phyloP scores from a whole-genome alignment of 768 basidiomycete genomes.

The Suillus subaureus region DNA sequence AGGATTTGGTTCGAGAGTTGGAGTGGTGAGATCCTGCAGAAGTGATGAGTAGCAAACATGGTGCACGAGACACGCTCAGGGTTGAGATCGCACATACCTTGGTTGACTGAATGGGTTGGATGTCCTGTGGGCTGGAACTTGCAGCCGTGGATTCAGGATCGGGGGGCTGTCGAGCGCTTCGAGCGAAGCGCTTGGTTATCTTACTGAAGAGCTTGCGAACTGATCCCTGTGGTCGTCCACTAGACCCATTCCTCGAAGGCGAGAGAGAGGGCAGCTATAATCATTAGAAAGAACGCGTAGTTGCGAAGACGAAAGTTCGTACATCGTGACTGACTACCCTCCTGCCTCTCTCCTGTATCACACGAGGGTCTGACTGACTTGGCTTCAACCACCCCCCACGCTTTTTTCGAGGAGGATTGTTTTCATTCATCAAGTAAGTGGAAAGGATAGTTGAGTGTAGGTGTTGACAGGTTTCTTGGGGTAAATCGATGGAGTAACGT shows the following conservation, averaged over 20 bases:
- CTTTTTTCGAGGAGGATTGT: no score
- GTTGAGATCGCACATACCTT: background rate
- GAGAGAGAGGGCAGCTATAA: background rate
- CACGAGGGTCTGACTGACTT: no score
- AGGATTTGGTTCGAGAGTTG: background rate
- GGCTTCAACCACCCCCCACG: no score
- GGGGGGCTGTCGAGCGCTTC: background rate
- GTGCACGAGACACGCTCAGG: background rate
- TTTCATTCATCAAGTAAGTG: no score
- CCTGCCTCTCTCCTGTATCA: background rate
- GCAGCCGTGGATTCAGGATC: background rate
- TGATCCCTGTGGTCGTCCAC: background rate
- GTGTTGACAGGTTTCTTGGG: background rate
- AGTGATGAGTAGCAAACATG: background rate
- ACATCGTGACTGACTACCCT: background rate
- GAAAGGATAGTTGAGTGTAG: no score
- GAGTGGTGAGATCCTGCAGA: background rate
- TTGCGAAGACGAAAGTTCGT: background rate
- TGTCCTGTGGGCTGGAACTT: background rate
- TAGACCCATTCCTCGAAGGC: background rate
- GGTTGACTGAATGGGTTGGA: no score
- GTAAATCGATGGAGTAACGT: no score
- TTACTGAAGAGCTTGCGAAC: background rate
- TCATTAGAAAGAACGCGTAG: background rate
- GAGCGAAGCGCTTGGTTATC: background rate